These are phyloP conservation scores for Corchorus olitorius DNA, from an alignment of 345 rosid species.

Conservation along the genomic window DNA sequence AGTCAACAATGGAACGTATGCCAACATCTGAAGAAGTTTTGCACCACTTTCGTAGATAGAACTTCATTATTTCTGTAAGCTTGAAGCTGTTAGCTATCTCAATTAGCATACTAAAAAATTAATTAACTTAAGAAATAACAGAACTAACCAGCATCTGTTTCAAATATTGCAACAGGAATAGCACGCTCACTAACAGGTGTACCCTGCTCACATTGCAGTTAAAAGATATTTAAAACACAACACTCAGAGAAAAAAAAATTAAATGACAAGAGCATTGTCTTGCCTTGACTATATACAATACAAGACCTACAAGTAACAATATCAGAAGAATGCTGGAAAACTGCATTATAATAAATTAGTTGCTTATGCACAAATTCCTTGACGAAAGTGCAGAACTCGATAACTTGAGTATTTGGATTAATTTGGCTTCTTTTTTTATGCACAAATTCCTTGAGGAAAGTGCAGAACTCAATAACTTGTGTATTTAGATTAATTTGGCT, in stretches of 20 bases:
- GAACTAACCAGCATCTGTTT: constrained; percentile 70
- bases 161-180: constrained; percentile 97
- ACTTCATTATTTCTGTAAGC: constrained; percentile 69
- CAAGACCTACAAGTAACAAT: neutral
- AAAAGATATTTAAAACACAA: constrained; percentile 19
- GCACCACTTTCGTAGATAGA: constrained; percentile 90
- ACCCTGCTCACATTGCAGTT: constrained; percentile 88
- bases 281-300: neutral
- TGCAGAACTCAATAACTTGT: neutral
- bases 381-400: neutral
- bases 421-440: neutral
- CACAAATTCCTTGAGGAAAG: neutral
- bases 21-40: constrained; percentile 69
- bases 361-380: neutral
- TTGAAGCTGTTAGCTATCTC: constrained; percentile 23
- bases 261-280: neutral
- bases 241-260: neutral
- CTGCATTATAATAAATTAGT: constrained; percentile 5
- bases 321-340: neutral
- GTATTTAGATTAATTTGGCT: constrained; percentile 4
- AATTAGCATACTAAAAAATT: constrained; percentile 22
- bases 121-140: constrained; percentile 26
- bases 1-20: constrained; percentile 85
- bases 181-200: constrained; percentile 98
- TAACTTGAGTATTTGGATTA: constrained; percentile 1